A percentile compares a stretch with the other conserved stretches of the same genome.
Evolutionary conservation across 495 filamentous ascomycete species (phyloP).

Genomic region (Podospora fimiseda): DNA sequence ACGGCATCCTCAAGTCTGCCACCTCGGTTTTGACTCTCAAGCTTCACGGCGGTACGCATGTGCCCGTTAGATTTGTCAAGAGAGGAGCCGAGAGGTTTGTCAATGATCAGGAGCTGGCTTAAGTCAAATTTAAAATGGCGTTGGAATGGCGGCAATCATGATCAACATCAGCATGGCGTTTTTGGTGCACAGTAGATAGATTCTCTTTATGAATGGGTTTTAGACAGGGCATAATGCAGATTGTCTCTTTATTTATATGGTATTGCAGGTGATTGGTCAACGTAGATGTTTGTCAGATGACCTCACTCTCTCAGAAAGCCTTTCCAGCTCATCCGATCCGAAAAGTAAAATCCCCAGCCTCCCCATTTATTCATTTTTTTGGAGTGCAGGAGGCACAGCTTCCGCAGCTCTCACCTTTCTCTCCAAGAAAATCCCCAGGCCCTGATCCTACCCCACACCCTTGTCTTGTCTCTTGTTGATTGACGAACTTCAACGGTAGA

Average conservation of each 20-base stretch:
- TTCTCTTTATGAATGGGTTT: too few species aligned
- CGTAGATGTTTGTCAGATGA: conserved; percentile 6
- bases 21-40: conserved; percentile 58
- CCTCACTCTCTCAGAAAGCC: conserved; percentile 6
- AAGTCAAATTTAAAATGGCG: not conserved
- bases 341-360: conserved; percentile 7
- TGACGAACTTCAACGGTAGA: not conserved
- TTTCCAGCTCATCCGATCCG: not conserved
- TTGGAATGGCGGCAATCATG: too few species aligned
- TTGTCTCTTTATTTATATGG: too few species aligned
- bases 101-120: conserved; percentile 27
- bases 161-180: not conserved
- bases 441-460: not conserved
- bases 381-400: not conserved
- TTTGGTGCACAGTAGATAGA: too few species aligned
- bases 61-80: conserved; percentile 57
- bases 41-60: conserved; percentile 44
- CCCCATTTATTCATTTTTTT: conserved; percentile 9
- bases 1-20: conserved; percentile 39
- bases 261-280: conserved; percentile 11
- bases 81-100: conserved; percentile 58
- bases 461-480: not conserved
- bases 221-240: too few species aligned
- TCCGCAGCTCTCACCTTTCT: not conserved
- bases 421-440: not conserved